These are phyloP conservation scores for Tetraselmis chui DNA, from an alignment of 139 green algal genomes.

Conservation along the genomic window DNA sequence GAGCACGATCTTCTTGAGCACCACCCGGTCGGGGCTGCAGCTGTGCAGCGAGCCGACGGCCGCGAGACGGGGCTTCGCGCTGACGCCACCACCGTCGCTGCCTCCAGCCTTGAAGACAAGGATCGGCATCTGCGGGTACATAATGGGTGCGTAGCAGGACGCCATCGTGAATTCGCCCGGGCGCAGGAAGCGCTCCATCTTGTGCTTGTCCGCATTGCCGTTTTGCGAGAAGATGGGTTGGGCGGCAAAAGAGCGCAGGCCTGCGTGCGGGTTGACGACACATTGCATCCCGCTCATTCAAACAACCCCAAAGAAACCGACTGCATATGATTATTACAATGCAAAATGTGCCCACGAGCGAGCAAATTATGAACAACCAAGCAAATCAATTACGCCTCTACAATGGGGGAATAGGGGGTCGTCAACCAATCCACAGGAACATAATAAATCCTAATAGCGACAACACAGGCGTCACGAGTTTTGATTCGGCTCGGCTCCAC, in stretches of 20 bases:
- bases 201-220: slow-evolving; percentile 79
- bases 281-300: too few relatives aligned
- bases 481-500: too few relatives aligned
- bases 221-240: slow-evolving; percentile 71
- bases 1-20: slow-evolving; percentile 86
- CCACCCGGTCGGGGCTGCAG: slow-evolving; percentile 77
- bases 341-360: too few relatives aligned
- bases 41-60: slow-evolving; percentile 52
- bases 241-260: slow-evolving; percentile 31
- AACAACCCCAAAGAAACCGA: too few relatives aligned
- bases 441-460: too few relatives aligned
- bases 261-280: too few relatives aligned
- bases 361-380: slow-evolving; percentile 8
- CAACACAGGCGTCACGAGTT: too few relatives aligned
- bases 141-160: slow-evolving; percentile 79
- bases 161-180: slow-evolving; percentile 46
- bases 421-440: too few relatives aligned
- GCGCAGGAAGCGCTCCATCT: slow-evolving; percentile 88
- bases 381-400: not conserved
- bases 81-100: slow-evolving; percentile 1
- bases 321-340: too few relatives aligned
- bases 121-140: slow-evolving; percentile 74
- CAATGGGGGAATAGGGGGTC: too few relatives aligned
- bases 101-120: slow-evolving; percentile 75
- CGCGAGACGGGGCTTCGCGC: slow-evolving; percentile 25